These are phyloP conservation scores for Aureobasidium sp. DNA, from an alignment of 2,329 filamentous ascomycete genomes.

Conservation along the genomic window DNA sequence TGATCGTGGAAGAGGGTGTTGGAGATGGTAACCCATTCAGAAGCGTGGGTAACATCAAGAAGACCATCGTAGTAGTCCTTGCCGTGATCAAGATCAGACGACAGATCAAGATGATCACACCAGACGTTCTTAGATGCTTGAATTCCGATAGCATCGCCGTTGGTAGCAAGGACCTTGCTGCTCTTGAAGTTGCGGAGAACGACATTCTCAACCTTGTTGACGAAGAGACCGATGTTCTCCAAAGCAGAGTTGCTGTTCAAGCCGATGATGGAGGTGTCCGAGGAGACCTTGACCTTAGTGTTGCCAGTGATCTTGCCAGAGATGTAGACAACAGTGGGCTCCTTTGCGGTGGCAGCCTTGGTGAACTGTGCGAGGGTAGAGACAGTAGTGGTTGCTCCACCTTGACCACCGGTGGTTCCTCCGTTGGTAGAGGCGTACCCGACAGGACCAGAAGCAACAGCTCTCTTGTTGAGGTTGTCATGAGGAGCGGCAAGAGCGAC, in stretches of 20 bases:
- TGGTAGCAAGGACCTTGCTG: conserved; percentile 40
- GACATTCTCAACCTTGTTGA: too few relatives aligned
- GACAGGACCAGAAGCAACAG: conserved; percentile 22
- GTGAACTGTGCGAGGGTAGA: conserved; percentile 48
- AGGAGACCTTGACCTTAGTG: conserved; percentile 50
- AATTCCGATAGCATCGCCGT: conserved; percentile 50
- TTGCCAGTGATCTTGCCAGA: conserved; percentile 49
- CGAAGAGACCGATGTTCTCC: too few relatives aligned
- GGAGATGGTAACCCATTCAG: conserved; percentile 53
- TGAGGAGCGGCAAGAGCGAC: conserved; percentile 27
- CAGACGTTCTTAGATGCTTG: conserved; percentile 53
- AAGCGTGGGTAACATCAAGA: conserved; percentile 50
- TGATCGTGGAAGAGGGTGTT: conserved; percentile 59
- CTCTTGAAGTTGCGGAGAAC: conserved; percentile 45
- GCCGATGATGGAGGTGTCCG: conserved; percentile 60
- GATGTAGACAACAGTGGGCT: conserved; percentile 52
- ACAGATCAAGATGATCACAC: conserved; percentile 56
- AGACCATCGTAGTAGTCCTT: conserved; percentile 45
- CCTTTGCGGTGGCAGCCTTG: conserved; percentile 36
- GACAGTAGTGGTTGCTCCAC: conserved; percentile 50
- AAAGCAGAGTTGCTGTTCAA: conserved; percentile 49
- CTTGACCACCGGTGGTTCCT: conserved; percentile 53
- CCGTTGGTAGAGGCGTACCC: conserved; percentile 34
- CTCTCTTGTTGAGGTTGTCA: background rate
- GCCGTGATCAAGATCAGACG: conserved; percentile 41